phyloP scores from a whole-genome alignment of 768 basidiomycete species.

The Suillus occidentalis region DNA sequence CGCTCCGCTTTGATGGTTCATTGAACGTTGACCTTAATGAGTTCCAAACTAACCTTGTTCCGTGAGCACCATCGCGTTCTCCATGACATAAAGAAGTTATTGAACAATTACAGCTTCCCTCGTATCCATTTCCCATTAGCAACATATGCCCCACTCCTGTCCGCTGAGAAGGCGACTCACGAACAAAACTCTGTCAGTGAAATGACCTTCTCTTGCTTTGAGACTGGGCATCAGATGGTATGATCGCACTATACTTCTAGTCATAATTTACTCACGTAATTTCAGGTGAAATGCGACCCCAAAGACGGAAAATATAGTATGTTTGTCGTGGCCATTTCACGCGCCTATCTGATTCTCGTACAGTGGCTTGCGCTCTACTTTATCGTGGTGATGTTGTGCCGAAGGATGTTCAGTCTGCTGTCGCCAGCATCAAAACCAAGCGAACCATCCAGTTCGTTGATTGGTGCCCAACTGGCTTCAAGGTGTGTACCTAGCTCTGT shows the following conservation, averaged over 20 bases:
- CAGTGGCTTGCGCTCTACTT: slow-evolving; percentile 88
- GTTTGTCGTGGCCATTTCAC: slow-evolving; percentile 29
- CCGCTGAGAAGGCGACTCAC: slow-evolving; percentile 92
- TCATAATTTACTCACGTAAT: slow-evolving; percentile 1
- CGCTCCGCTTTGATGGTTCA: slow-evolving; percentile 95
- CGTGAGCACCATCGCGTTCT: slow-evolving; percentile 53
- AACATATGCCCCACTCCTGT: slow-evolving; percentile 92
- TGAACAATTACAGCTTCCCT: slow-evolving; percentile 65
- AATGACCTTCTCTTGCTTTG: slow-evolving; percentile 99
- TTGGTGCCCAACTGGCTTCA: slow-evolving; percentile 98
- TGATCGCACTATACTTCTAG: background rate
- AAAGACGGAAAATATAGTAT: slow-evolving; percentile 97
- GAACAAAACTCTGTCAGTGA: slow-evolving; percentile 97
- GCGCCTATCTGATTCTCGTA: slow-evolving; percentile 16
- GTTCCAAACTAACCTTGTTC: slow-evolving; percentile 98
- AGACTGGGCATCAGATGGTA: slow-evolving; percentile 95
- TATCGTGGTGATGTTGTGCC: slow-evolving; percentile 97
- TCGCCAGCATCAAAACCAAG: slow-evolving; percentile 95
- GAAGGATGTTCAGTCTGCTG: slow-evolving; percentile 92
- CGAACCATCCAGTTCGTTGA: slow-evolving; percentile 98
- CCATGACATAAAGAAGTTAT: slow-evolving; percentile 8
- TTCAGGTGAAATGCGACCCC: slow-evolving; percentile 81
- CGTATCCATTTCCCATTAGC: slow-evolving; percentile 99
- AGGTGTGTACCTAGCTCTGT: slow-evolving; percentile 37
- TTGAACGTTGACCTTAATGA: slow-evolving; percentile 97